Conservation (phyloP, 1,139 yeast species). For the Pichia sp. region DNA sequence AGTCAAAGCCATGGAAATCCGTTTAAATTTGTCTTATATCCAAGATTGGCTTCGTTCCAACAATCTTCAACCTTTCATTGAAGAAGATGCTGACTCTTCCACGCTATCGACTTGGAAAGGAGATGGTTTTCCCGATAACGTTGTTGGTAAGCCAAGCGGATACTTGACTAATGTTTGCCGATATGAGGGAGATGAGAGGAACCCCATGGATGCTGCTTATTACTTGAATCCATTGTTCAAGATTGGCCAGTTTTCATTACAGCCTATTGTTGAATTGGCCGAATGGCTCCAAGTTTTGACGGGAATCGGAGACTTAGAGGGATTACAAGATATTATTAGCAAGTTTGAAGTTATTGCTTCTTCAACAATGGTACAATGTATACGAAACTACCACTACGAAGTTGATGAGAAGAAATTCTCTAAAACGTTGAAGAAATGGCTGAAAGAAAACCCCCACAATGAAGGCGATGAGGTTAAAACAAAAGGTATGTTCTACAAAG, state of each 20-base stretch:
- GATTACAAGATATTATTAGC: conserved; percentile 52
- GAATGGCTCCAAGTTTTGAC: conserved; percentile 92
- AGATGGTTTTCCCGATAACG: conserved; percentile 39
- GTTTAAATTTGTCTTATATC: conserved; percentile 76
- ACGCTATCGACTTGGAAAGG: conserved; percentile 24
- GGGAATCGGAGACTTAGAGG: conserved; percentile 43
- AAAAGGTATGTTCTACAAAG: conserved; percentile 30
- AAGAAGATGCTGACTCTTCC: conserved; percentile 36
- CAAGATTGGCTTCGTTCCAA: conserved; percentile 93
- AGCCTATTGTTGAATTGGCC: conserved; percentile 71
- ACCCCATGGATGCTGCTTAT: conserved; percentile 39
- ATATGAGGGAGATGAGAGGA: conserved; percentile 32
- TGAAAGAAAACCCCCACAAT: conserved; percentile 22
- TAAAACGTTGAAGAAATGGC: conserved; percentile 40
- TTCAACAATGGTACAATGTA: conserved; percentile 62
- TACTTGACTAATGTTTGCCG: conserved; percentile 29
- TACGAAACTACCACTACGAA: conserved; percentile 79
- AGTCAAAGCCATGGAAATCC: conserved; percentile 80
- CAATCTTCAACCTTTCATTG: conserved; percentile 51
- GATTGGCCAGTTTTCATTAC: conserved; percentile 62
- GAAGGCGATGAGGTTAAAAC: conserved; percentile 19
- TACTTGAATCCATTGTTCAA: conserved; percentile 53
- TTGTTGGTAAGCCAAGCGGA: conserved; percentile 26
- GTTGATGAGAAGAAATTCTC: conserved; percentile 65
- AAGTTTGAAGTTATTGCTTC: conserved; percentile 61